Evolutionary conservation across 371 early-diverging fungal genomes (phyloP), one percentile per base, ranked within the genome.

Genomic region (Mortierella sp.): DNA sequence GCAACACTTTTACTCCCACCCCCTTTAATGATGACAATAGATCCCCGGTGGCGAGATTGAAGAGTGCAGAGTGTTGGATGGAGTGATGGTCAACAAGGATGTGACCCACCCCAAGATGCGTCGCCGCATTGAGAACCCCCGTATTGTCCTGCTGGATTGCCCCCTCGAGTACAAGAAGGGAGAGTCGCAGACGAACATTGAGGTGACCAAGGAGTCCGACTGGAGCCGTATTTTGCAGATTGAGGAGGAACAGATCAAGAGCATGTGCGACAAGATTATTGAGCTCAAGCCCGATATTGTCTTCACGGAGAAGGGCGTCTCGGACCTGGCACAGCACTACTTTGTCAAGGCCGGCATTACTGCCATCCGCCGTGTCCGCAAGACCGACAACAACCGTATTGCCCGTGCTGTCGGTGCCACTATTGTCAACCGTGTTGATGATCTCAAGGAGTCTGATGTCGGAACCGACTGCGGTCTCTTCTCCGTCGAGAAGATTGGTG

Each of bases 151-250:
- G 72, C 90, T 99, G 72, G 99, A 99, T 90, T 99, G 99, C 86
- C 99, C 99, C 40, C 92, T 99, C 65, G 99, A 99, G 89, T 99
- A 99, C 93, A 99, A 99, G 90, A 99, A 99, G 94, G 99, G 99
- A 71, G 99, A 99, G 89, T 98, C 98, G 63, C 99, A 99, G 89
- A 99, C 99, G 65, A 96, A 97, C 87, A 97, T 99, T 82, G 99
- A 99, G 89, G 96, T 99, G 76, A 93, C 95, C 77, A 96, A 98
- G 85, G 97, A 98, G 85, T 92, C 94, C 43, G 99, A 98, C 88
- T 99, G 99, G 98, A 92, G 94, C 73, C 92, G 98, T 55, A 94
- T 99, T 64, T 91, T 99, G 85, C 96, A 99, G 87, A 98, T 99
- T 75, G 99, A 99, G 90, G 99, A 99, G 91, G 99, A 99, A 90